phyloP scores from a whole-genome alignment of 2,329 filamentous ascomycete species.

The Apiospora phragmitis region DNA sequence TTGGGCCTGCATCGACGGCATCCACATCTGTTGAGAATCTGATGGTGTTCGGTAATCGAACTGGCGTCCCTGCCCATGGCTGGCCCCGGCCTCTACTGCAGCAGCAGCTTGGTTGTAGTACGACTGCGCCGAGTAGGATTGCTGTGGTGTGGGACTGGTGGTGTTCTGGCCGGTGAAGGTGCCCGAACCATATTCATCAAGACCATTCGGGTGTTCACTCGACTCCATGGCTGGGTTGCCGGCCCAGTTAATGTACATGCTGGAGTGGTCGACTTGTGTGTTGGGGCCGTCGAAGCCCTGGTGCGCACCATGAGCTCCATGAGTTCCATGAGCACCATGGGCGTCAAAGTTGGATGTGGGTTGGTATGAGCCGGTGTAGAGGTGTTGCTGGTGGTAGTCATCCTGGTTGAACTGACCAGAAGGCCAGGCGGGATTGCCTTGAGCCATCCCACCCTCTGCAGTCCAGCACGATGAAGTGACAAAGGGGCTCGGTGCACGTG shows the following conservation, averaged over 20 bases:
- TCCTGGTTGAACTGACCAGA: constrained; percentile 13
- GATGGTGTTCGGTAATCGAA: not conserved
- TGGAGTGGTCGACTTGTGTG: not conserved
- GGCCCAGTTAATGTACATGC: constrained; percentile 9
- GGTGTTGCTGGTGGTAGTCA: not conserved
- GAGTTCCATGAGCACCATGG: not conserved
- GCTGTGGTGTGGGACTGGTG: not conserved
- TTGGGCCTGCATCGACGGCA: constrained; percentile 11
- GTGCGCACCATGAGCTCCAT: not conserved
- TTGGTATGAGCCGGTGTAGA: constrained; percentile 2
- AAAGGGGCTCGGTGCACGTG: not conserved
- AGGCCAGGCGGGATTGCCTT: constrained; percentile 15
- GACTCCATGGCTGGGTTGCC: not conserved
- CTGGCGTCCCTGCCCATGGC: not conserved
- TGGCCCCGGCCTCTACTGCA: not conserved
- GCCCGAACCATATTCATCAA: not conserved
- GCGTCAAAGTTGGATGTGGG: not conserved
- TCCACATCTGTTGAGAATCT: not conserved
- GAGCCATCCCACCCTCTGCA: constrained; percentile 11
- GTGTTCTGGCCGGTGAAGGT: not conserved
- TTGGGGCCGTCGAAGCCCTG: not conserved
- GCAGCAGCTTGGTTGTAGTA: not conserved
- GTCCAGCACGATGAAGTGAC: not conserved
- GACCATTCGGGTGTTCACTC: not conserved
- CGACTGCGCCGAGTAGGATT: not conserved